phyloP scores from a whole-genome alignment of 1,284 basidiomycete species.

The Leccinum huronense region DNA sequence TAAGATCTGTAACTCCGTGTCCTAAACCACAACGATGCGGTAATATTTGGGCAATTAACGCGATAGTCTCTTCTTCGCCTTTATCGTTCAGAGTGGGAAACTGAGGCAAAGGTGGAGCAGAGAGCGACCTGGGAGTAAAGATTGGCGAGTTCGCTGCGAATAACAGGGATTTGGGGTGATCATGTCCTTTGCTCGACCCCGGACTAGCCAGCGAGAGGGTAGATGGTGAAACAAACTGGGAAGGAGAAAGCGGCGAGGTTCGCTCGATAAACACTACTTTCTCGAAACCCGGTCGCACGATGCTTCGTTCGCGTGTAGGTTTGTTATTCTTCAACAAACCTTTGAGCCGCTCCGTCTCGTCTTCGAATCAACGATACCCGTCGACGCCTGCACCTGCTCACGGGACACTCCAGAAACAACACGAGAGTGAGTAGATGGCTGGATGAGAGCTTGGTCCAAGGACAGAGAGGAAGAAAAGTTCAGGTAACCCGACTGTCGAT shows the following conservation, averaged over 20 bases:
- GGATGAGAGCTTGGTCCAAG: constrained; percentile 29
- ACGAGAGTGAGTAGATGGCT: constrained; percentile 40
- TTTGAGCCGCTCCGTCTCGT: constrained; percentile 71
- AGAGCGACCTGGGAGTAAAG: constrained; percentile 41
- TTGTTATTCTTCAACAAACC: constrained; percentile 62
- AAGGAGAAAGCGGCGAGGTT: constrained; percentile 25
- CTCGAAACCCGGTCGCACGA: constrained; percentile 30
- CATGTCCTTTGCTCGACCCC: constrained; percentile 34
- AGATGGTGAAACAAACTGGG: constrained; percentile 28
- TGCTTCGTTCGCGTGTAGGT: constrained; percentile 32
- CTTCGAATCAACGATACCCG: constrained; percentile 77
- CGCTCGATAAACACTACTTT: constrained; percentile 26
- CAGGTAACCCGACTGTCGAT: constrained; percentile 29
- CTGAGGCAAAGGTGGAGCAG: constrained; percentile 45
- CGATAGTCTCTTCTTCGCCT: constrained; percentile 29
- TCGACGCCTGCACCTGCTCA: constrained; percentile 53
- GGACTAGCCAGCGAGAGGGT: constrained; percentile 20
- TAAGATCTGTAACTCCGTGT: constrained; percentile 45
- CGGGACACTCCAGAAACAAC: constrained; percentile 66
- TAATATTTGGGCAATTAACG: constrained; percentile 51
- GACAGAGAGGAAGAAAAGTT: constrained; percentile 38
- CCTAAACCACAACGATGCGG: constrained; percentile 43
- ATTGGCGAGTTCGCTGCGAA: constrained; percentile 47
- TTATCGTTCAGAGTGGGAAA: constrained; percentile 17
- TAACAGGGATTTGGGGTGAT: constrained; percentile 40